Evolutionary conservation across 495 filamentous ascomycete species (phyloP), one percentile per base, ranked within the genome.

Genomic region (Neurospora sp.): DNA sequence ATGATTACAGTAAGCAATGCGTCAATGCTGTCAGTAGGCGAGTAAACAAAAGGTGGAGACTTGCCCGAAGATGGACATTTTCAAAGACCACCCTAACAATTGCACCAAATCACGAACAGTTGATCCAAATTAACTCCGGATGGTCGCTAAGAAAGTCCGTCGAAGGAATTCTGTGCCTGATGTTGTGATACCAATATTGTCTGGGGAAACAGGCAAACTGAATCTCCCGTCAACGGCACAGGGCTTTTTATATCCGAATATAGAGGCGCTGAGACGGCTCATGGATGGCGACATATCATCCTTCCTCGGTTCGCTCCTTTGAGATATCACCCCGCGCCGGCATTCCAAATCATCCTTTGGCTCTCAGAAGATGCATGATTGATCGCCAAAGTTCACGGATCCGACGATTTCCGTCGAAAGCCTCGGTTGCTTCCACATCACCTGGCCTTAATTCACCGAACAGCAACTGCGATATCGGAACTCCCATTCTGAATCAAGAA

Each of bases 21-120:
- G 54, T 35, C 27, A 35, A 66, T 66, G 7, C 54, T 66, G 54
- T 66, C 54, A 37, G 54, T 62, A 70, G 39, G 39, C 39, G 35
- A 31, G 37, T 70, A 39, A 38, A 41, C 10, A 44, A 44, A 35
- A 44, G 27, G 70, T 31, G 27, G 39, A 11, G 23, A 71, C 70
- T 71, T 71, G 14, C 39, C 70, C 70, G 42, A 44, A 71, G 14
- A 71, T 71, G 9, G 70, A 71, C 70, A 71, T 71, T 10, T 6
- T 31, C 6, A 70, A 70, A 27, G 18, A 70, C 31, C 18, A 6
- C 18, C 35, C 35, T 4, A 41, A 20, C 18, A 20, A 20, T 44
- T 27, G 12, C 39, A 41, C 69, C 16, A 5, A 44, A 16, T 66
- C 14, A 60, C 49, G 20, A 60, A 60, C 54, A 31, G 2, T 35